These are phyloP conservation scores for Isatis lusitanica DNA, from an alignment of 441 rosid genomes.

Conservation along the genomic window DNA sequence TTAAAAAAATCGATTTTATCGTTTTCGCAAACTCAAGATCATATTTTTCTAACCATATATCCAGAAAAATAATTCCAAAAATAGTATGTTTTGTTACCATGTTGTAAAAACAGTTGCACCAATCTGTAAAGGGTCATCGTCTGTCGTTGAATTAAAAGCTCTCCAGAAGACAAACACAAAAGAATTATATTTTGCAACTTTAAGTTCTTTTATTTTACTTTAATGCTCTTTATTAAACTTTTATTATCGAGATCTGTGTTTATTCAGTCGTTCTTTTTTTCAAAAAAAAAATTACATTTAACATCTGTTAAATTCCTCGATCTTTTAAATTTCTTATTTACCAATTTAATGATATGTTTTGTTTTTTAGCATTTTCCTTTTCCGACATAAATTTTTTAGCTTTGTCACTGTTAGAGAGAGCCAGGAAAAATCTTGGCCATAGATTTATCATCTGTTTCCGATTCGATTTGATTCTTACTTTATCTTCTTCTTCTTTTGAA, in stretches of 20 bases:
- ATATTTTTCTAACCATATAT: neutral
- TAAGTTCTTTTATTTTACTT: neutral
- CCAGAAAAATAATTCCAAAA: neutral
- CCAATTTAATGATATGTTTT: neutral
- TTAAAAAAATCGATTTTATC: neutral
- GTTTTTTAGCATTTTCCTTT: too few relatives aligned
- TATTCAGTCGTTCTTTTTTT: neutral
- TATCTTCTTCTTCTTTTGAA: constrained; percentile 32
- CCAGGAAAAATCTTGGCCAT: constrained; percentile 53
- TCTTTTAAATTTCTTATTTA: constrained; percentile 5
- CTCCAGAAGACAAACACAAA: neutral
- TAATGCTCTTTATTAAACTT: neutral
- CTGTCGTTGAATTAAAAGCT: neutral
- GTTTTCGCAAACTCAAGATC: neutral
- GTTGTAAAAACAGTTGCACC: neutral
- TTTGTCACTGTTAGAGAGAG: constrained; percentile 22
- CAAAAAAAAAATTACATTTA: too few relatives aligned
- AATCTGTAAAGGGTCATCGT: constrained; percentile 13
- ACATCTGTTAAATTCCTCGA: constrained; percentile 9
- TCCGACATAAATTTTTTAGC: constrained; percentile 32
- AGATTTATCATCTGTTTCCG: constrained; percentile 56
- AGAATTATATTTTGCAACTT: neutral
- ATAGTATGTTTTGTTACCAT: constrained; percentile 3
- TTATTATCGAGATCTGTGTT: constrained; percentile 40
- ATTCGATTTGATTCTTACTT: constrained; percentile 26